phyloP scores from a whole-genome alignment of 805 yeast genomes.

The Wickerhamiella allomyrinae region DNA sequence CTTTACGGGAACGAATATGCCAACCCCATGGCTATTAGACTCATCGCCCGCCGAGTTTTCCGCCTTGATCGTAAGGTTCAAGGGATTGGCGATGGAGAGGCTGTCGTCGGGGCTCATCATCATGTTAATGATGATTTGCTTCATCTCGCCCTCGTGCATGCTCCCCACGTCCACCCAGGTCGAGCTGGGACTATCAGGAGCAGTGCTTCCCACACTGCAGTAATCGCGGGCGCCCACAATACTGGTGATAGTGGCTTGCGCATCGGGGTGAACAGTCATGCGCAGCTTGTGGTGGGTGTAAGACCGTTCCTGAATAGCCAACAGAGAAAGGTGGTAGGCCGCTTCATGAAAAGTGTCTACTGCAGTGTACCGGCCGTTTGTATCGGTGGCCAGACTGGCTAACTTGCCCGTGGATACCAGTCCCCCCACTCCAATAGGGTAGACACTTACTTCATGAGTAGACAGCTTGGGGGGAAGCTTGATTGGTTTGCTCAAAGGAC shows the following conservation, averaged over 20 bases:
- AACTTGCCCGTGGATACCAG: not conserved
- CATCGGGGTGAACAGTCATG: not conserved
- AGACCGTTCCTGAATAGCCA: not conserved
- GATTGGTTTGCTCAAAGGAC: not conserved
- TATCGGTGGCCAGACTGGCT: not conserved
- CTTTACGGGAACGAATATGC: too few species aligned
- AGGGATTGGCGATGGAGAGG: too few species aligned
- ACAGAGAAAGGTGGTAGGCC: not conserved
- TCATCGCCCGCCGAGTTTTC: too few species aligned
- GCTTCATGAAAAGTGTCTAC: not conserved
- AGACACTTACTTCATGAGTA: not conserved
- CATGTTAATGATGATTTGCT: not conserved
- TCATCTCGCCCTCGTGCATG: not conserved
- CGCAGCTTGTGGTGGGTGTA: not conserved
- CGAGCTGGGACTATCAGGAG: not conserved
- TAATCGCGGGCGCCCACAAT: not conserved
- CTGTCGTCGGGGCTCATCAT: too few species aligned
- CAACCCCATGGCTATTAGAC: too few species aligned
- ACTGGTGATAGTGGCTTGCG: not conserved
- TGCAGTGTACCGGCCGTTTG: not conserved
- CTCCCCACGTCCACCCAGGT: not conserved
- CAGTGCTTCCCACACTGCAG: not conserved
- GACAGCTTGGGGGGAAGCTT: not conserved
- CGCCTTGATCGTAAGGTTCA: too few species aligned
- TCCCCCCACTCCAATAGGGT: not conserved